Conservation (phyloP, 1,284 basidiomycete species). For the Leccinum fallax region DNA sequence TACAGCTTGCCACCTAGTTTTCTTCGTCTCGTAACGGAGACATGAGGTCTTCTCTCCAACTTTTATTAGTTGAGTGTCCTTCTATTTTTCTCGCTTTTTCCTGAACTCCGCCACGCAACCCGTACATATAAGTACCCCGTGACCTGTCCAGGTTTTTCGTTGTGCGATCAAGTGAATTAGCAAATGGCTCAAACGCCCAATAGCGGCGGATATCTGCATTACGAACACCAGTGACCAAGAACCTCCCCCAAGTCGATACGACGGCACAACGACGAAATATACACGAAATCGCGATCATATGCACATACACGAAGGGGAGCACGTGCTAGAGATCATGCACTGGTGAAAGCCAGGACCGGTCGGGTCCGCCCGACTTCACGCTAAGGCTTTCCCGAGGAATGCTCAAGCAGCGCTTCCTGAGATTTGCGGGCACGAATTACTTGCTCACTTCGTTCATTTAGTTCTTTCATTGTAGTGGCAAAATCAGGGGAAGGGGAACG, state of each 20-base stretch:
- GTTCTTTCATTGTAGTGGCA: neutral
- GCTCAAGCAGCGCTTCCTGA: neutral
- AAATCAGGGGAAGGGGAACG: neutral
- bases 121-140: no score
- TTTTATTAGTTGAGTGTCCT: neutral
- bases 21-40: neutral
- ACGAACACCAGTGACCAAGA: neutral
- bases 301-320: neutral
- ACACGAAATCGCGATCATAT: neutral
- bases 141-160: neutral
- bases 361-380: neutral
- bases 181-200: neutral
- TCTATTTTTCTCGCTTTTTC: neutral
- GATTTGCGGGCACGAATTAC: neutral
- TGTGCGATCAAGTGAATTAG: neutral
- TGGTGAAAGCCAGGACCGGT: no score
- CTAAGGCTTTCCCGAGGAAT: neutral
- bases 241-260: neutral
- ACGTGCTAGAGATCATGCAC: neutral
- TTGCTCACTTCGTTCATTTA: neutral
- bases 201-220: neutral
- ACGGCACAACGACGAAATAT: neutral
- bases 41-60: no score
- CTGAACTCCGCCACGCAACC: neutral
- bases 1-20: neutral